Conservation (phyloP, 108 stramenopile genomes). For the Fistulifera pelliculosa region DNA sequence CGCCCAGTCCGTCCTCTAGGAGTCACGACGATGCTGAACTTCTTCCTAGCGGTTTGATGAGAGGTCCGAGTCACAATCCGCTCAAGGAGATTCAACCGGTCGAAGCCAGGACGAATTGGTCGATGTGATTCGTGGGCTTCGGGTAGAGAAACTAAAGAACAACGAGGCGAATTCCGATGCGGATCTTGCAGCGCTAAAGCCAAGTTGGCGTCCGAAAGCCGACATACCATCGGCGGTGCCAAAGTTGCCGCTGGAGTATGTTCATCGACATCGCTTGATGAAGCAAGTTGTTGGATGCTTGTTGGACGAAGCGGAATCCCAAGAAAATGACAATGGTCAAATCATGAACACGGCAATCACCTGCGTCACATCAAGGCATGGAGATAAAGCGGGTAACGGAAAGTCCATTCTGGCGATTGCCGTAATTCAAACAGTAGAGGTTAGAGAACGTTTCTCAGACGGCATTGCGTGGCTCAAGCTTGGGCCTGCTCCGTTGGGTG, state of each 20-base stretch:
- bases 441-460: slow-evolving; percentile 77
- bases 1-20: slow-evolving; percentile 9
- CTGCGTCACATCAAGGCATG: slow-evolving; percentile 78
- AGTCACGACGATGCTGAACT: background rate
- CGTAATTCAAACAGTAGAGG: slow-evolving; percentile 83
- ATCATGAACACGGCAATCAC: slow-evolving; percentile 49
- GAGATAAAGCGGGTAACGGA: slow-evolving; percentile 86
- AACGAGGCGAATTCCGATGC: slow-evolving; percentile 26
- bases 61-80: slow-evolving; percentile 4
- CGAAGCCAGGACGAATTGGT: slow-evolving; percentile 75
- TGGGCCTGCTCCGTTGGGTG: slow-evolving; percentile 61
- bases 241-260: slow-evolving; percentile 76
- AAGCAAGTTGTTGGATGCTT: slow-evolving; percentile 83
- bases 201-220: slow-evolving; percentile 75
- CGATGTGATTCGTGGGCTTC: slow-evolving; percentile 74
- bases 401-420: slow-evolving; percentile 81
- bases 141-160: slow-evolving; percentile 64
- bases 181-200: slow-evolving; percentile 56
- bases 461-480: slow-evolving; percentile 86
- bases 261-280: slow-evolving; percentile 81
- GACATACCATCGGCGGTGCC: slow-evolving; percentile 79
- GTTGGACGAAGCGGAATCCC: slow-evolving; percentile 46
- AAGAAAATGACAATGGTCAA: slow-evolving; percentile 55
- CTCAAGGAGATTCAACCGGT: slow-evolving; percentile 26
- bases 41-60: background rate